phyloP scores from a whole-genome alignment of 768 basidiomycete species.

The Mycena pura region DNA sequence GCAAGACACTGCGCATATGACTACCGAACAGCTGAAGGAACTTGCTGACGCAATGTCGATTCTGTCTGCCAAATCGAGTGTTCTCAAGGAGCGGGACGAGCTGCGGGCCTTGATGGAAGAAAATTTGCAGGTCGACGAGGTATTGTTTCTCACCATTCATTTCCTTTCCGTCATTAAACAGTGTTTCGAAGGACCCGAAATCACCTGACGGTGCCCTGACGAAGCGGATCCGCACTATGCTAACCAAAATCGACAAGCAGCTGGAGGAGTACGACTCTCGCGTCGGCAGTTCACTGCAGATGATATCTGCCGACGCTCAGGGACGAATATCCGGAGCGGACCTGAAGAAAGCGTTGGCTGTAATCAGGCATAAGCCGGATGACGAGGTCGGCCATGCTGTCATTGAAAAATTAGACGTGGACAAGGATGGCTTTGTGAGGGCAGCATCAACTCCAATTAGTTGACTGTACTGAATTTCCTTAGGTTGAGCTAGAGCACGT shows the following conservation, averaged over 20 bases:
- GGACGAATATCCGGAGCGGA: conserved; percentile 91
- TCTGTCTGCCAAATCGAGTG: conserved; percentile 91
- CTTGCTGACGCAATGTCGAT: conserved; percentile 90
- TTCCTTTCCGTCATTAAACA: conserved; percentile 11
- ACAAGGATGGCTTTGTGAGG: conserved; percentile 86
- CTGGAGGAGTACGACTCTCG: conserved; percentile 90
- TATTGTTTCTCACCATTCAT: conserved; percentile 35
- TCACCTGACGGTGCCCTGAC: conserved; percentile 88
- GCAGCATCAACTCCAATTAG: not conserved
- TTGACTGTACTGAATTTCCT: not conserved
- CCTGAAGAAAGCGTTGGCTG: conserved; percentile 86
- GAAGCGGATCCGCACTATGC: conserved; percentile 94
- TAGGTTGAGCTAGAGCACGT: conserved; percentile 90
- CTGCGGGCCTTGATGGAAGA: conserved; percentile 92
- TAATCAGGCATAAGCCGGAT: conserved; percentile 93
- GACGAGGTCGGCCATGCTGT: conserved; percentile 88
- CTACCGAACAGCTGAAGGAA: conserved; percentile 93
- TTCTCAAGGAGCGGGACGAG: conserved; percentile 95
- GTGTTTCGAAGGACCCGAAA: conserved; percentile 65
- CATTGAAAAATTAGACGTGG: conserved; percentile 92
- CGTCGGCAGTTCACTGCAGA: conserved; percentile 83
- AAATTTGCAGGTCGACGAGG: conserved; percentile 89
- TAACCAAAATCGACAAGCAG: conserved; percentile 93
- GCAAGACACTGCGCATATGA: conserved; percentile 91
- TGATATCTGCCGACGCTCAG: conserved; percentile 84